Evolutionary conservation across 2,329 filamentous ascomycete species (phyloP), one percentile per base, ranked within the genome.

Genomic region (Colletotrichum shisoi): DNA sequence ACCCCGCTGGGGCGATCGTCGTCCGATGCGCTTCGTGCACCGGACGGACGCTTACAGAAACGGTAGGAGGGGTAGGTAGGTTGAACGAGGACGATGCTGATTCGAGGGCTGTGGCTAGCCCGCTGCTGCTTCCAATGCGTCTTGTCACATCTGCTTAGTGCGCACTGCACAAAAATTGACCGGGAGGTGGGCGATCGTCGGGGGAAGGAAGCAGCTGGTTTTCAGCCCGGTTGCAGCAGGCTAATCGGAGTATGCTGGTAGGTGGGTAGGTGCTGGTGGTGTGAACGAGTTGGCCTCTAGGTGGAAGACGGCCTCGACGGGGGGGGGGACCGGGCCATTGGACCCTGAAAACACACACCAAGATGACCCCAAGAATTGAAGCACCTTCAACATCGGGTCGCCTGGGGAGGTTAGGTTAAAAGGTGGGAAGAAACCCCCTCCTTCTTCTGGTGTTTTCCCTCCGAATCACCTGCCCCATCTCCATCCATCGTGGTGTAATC

Each of bases 1-100:
- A 54, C 39, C 15, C 45, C 34, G n/a, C 62, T 51, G 57, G n/a
- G 42, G 53, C 34, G 60, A 67, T 67, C 60, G 34, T 63, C 60
- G 42, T 63, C 60, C 44, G 31, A 67, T 63, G 60, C 52, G 12
- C n/a, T 37, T 42, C 19, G 13, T 24, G 15, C 27, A 11, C 13
- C 4, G 15, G 37, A 17, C 54, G 2, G 31, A 45, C 27, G 24
- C 42, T 34, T 9, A 34, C 31, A 2, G 7, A 9, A 9, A 9
- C 0, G 31, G 31, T 34, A 34, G 31, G 31, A 34, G 31, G 31
- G 31, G 31, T 34, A 34, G 31, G 31, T 34, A 9, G 31, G 8
- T 34, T 34, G 31, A 9, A 11, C 31, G 7, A 34, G 31, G 31
- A 34, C 31, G 31, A 34, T 34, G 31, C 31, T 34, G 31, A 34